phyloP scores from a whole-genome alignment of 2,329 filamentous ascomycete species.

The Blumeria graminis region DNA sequence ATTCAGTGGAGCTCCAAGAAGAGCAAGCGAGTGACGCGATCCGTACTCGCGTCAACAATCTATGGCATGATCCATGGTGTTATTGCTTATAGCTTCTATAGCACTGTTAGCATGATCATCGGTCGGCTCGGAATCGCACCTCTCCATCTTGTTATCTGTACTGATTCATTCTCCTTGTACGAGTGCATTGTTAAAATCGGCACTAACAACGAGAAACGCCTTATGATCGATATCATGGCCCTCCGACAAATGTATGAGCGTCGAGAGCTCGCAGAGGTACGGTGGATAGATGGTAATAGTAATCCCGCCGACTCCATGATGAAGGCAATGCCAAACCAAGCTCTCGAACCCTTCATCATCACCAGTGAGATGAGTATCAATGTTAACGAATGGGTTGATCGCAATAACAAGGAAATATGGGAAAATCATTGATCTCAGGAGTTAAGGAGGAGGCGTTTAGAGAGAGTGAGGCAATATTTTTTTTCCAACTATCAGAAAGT shows the following conservation, averaged over 20 bases:
- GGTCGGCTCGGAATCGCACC: not conserved
- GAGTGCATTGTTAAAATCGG: not conserved
- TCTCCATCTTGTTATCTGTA: not conserved
- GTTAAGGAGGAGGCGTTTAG: too few species aligned
- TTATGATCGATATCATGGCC: constrained; percentile 3
- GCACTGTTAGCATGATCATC: not conserved
- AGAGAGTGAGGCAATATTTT: too few species aligned
- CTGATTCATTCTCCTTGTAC: not conserved
- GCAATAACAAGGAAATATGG: not conserved
- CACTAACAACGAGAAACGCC: not conserved
- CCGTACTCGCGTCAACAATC: not conserved
- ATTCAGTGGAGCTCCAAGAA: not conserved
- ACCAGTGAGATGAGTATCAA: not conserved
- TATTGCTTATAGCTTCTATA: not conserved
- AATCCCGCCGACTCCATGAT: constrained; percentile 1
- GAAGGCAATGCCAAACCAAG: not conserved
- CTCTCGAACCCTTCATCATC: not conserved
- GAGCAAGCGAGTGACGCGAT: not conserved
- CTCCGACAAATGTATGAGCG: constrained; percentile 1
- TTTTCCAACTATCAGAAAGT: too few species aligned
- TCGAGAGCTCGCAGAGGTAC: not conserved
- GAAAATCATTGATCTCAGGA: too few species aligned
- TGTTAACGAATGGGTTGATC: not conserved
- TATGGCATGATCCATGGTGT: not conserved
- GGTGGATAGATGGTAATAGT: not conserved